Conservation (phyloP, 805 yeast genomes). For the Pichia occidentalis region DNA sequence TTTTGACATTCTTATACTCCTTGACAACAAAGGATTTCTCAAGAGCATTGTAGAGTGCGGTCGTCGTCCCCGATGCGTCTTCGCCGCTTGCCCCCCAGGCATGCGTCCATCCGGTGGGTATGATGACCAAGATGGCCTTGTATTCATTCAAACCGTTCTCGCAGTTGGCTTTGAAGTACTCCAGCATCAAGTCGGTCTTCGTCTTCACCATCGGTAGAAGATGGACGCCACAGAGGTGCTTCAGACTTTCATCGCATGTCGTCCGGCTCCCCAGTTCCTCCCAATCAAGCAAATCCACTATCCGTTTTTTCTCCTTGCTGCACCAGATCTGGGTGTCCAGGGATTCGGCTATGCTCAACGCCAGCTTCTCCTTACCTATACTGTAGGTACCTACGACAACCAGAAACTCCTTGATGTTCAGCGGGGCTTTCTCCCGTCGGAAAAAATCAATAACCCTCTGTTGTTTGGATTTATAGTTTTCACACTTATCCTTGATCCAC, state of each 20-base stretch:
- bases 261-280: constrained; percentile 32
- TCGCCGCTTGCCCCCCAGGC: constrained; percentile 14
- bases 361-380: constrained; percentile 88
- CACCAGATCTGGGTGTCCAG: constrained; percentile 52
- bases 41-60: background rate
- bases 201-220: constrained; percentile 62
- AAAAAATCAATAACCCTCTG: constrained; percentile 36
- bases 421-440: constrained; percentile 6
- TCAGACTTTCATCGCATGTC: constrained; percentile 38
- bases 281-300: constrained; percentile 41
- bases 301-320: constrained; percentile 39
- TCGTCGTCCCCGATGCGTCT: too few relatives aligned
- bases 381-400: constrained; percentile 81
- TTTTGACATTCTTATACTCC: constrained; percentile 5
- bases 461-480: constrained; percentile 21
- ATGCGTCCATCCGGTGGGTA: constrained; percentile 93
- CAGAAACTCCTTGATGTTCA: constrained; percentile 27
- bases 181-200: constrained; percentile 37
- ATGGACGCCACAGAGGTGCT: constrained; percentile 64
- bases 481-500: constrained; percentile 34
- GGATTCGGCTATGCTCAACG: constrained; percentile 52
- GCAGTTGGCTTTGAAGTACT: constrained; percentile 49
- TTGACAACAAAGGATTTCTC: background rate
- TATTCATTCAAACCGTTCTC: constrained; percentile 39
- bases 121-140: constrained; percentile 60